phyloP scores from a whole-genome alignment of 306 rosid genomes.

The Begonia peltatifolia region DNA sequence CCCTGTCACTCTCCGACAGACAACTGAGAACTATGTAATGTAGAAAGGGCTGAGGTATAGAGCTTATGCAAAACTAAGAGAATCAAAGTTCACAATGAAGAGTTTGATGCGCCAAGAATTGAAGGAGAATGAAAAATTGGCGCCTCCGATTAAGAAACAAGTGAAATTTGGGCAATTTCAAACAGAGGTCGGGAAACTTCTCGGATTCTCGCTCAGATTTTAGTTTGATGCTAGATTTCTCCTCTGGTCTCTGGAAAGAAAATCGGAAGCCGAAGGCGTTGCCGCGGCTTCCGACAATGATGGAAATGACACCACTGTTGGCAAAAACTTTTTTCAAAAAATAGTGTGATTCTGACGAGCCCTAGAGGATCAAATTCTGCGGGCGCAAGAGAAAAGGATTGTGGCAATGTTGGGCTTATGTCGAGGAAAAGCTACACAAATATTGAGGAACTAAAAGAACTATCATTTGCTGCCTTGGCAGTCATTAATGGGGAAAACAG shows the following conservation, averaged over 20 bases:
- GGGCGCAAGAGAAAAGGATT: conserved; percentile 46
- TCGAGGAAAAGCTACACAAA: conserved; percentile 74
- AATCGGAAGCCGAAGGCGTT: conserved; percentile 36
- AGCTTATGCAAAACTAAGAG: conserved; percentile 19
- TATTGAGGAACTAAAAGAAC: conserved; percentile 50
- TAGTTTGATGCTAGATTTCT: conserved; percentile 67
- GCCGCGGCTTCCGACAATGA: conserved; percentile 17
- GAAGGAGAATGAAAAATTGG: conserved; percentile 11
- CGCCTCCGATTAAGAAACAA: conserved; percentile 51
- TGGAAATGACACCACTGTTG: conserved; percentile 55
- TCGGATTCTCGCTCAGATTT: conserved; percentile 42
- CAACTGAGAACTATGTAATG: too few relatives aligned
- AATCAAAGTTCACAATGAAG: conserved; percentile 35
- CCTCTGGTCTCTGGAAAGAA: conserved; percentile 58
- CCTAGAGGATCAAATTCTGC: conserved; percentile 75
- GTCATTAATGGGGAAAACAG: too few relatives aligned
- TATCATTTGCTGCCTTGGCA: conserved; percentile 30
- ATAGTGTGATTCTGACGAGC: conserved; percentile 25
- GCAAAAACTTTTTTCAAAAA: conserved; percentile 26
- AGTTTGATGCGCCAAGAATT: conserved; percentile 11
- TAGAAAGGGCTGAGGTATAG: too few relatives aligned
- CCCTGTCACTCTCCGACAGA: too few relatives aligned
- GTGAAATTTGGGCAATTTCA: conserved; percentile 25
- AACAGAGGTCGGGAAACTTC: conserved; percentile 19
- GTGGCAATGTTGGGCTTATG: conserved; percentile 19